These are phyloP conservation scores for Shiraia bambusicola DNA, from an alignment of 2,329 filamentous ascomycete species.

Conservation along the genomic window DNA sequence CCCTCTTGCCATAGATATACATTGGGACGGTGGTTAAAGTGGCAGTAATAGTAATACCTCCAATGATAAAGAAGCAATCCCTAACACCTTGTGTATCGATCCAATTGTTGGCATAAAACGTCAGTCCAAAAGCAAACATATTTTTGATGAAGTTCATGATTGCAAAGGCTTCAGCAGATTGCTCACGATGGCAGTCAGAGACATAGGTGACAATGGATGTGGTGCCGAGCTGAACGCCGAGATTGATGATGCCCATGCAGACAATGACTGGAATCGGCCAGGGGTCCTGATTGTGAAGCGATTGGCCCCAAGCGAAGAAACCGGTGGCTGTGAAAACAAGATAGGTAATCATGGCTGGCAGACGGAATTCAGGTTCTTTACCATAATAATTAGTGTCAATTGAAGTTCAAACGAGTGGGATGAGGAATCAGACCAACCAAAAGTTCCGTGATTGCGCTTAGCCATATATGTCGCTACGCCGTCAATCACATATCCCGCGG, in stretches of 20 bases:
- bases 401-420: no score
- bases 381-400: background rate
- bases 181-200: constrained; percentile 25
- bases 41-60: constrained; percentile 21
- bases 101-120: constrained; percentile 28
- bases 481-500: constrained; percentile 21
- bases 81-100: constrained; percentile 22
- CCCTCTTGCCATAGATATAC: constrained; percentile 30
- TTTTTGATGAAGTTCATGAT: constrained; percentile 33
- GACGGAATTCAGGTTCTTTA: constrained; percentile 28
- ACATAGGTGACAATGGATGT: constrained; percentile 28
- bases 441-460: constrained; percentile 23
- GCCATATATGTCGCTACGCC: constrained; percentile 27
- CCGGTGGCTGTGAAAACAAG: constrained; percentile 23
- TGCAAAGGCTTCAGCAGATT: constrained; percentile 27
- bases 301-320: constrained; percentile 29
- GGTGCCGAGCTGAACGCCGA: constrained; percentile 25
- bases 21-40: constrained; percentile 27
- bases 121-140: constrained; percentile 28
- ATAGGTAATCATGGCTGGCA: constrained; percentile 27
- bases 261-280: constrained; percentile 31
- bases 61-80: constrained; percentile 23
- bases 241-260: constrained; percentile 29
- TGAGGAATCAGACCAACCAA: constrained; percentile 15
- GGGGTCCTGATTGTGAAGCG: constrained; percentile 18